Percentiles rank a stretch among this genome's conserved stretches.
Evolutionary conservation across 106 monocot species (phyloP).

Genomic region (Ottelia alismoides): DNA sequence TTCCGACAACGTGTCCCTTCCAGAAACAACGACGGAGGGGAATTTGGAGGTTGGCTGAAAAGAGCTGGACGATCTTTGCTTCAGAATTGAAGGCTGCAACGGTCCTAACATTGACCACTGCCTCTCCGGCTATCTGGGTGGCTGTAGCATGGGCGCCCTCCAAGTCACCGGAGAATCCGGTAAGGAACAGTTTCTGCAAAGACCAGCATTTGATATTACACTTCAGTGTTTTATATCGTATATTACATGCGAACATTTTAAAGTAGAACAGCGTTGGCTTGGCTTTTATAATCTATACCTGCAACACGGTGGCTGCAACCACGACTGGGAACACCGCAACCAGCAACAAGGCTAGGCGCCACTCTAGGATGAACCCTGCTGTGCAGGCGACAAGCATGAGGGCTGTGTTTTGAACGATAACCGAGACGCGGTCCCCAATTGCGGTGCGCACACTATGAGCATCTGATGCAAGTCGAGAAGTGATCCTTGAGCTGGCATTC

Average conservation of each 20-base stretch:
- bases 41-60: background rate
- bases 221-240: no score
- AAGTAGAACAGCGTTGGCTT: no score
- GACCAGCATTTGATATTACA: background rate
- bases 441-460: slow-evolving; percentile 65
- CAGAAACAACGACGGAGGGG: slow-evolving; percentile 1
- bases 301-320: slow-evolving; percentile 57
- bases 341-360: slow-evolving; percentile 75
- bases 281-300: no score
- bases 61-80: slow-evolving; percentile 1
- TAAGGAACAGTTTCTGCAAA: slow-evolving; percentile 9
- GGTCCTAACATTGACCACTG: slow-evolving; percentile 3
- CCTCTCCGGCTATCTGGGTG: slow-evolving; percentile 8
- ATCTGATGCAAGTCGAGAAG: slow-evolving; percentile 42
- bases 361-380: slow-evolving; percentile 69
- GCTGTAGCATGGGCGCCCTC: slow-evolving; percentile 5
- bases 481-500: slow-evolving; percentile 48
- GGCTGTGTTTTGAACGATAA: slow-evolving; percentile 76
- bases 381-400: slow-evolving; percentile 80
- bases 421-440: slow-evolving; percentile 61
- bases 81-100: slow-evolving; percentile 9
- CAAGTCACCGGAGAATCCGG: slow-evolving; percentile 8
- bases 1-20: slow-evolving; percentile 7
- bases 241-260: no score
- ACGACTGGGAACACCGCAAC: slow-evolving; percentile 67